Evolutionary conservation across 192 early-diverging fungal genomes (phyloP), one percentile per base, ranked within the genome.

Genomic region (Spizellomyces sp.): DNA sequence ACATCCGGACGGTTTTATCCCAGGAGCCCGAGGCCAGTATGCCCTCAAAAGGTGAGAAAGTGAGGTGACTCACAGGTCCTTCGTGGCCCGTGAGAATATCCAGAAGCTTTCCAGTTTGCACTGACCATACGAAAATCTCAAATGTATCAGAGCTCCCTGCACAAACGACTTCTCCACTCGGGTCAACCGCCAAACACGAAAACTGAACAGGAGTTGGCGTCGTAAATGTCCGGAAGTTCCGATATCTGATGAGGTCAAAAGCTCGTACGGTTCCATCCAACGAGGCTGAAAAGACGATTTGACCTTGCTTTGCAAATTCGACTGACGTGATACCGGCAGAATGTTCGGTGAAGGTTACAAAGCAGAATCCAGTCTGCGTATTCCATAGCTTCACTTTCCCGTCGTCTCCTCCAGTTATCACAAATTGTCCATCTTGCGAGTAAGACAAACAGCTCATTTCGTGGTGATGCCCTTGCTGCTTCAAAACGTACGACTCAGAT

Each of bases 341-440:
- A 76, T 99, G 98, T 17, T 98, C 94, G 44, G 90, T 83, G 69
- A 99, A 98, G 0, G 98, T 99, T 47, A 99, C 95, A 81, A 94
- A 99, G 77, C 96, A 98, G 77, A 95, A 98, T 21, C 98, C 98
- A 2, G 94, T 89, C 43, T 90, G 82, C 2, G 93, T 91, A 76
- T 97, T 98, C 98, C 98, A 99, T 9, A 98, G 89, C 77, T 99
- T 99, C 69, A 99, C 87, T 78, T 98, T 98, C 42, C 92, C 92
- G 79, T 98, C 96, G 74, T 96, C 95, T 9, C 94, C 98, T 22
- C 96, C 96, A 0, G 98, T 98, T 19, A 91, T 96, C 50, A 99
- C 80, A 68, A 89, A 92, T 78, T 98, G 95, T 19, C 96, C 95
- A 71, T 98, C 96, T 9, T 91, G 82, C 15, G 94, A 94, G 77